These are phyloP conservation scores for Circinella umbellata DNA, from an alignment of 371 early-diverging fungal species.

Conservation along the genomic window DNA sequence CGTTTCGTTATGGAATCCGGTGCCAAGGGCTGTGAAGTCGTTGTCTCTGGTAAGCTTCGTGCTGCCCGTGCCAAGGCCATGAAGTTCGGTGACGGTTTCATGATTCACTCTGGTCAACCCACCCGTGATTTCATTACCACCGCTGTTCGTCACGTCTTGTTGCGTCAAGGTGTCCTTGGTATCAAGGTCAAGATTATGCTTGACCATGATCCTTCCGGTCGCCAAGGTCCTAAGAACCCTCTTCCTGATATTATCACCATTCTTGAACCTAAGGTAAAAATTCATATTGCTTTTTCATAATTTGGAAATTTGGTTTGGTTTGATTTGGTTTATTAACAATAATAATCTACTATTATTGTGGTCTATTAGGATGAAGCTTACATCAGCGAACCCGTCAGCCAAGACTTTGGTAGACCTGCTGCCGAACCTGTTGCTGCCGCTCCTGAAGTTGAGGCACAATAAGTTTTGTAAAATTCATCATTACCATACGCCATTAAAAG, in stretches of 20 bases:
- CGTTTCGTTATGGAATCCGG: constrained; percentile 99
- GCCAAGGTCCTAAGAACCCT: constrained; percentile 92
- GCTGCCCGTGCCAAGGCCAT: constrained; percentile 99
- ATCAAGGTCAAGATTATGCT: constrained; percentile 99
- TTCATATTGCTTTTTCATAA: background rate
- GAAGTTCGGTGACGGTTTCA: constrained; percentile 99
- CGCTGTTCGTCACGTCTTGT: constrained; percentile 96
- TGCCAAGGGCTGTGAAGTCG: constrained; percentile 99
- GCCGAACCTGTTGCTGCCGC: constrained; percentile 47
- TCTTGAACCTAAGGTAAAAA: constrained; percentile 81
- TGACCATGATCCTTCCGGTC: constrained; percentile 95
- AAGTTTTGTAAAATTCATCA: constrained; percentile 10
- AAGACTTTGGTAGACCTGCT: constrained; percentile 69
- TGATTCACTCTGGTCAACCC: constrained; percentile 99
- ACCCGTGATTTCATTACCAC: constrained; percentile 96
- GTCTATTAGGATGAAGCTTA: constrained; percentile 57
- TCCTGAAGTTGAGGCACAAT: constrained; percentile 24
- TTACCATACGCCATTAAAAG: constrained; percentile 7
- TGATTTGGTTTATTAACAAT: background rate
- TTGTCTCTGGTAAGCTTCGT: constrained; percentile 99
- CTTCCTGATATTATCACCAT: constrained; percentile 98
- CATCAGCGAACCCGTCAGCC: constrained; percentile 77
- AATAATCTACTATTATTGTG: background rate
- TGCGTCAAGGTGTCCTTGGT: constrained; percentile 99
- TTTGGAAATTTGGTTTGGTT: too few relatives aligned